Percentiles rank a stretch among this genome's conserved stretches.
Evolutionary conservation across 208 protist species (phyloP).

Genomic region (Trypanosomatidae sp.): DNA sequence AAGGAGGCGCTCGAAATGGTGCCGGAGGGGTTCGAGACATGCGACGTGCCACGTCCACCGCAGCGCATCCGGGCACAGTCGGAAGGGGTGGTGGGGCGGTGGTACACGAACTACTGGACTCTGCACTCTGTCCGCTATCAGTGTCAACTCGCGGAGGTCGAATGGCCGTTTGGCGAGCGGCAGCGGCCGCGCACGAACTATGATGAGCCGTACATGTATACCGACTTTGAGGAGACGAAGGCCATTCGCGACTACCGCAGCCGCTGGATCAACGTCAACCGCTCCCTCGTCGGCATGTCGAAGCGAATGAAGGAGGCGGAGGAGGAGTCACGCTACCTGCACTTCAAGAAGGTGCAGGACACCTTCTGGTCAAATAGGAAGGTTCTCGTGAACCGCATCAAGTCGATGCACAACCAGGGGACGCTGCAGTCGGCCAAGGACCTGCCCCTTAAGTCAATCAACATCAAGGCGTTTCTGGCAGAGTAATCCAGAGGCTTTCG

Average conservation of each 20-base stretch:
- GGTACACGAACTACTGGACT: constrained; percentile 94
- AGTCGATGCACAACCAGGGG: constrained; percentile 90
- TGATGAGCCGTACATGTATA: constrained; percentile 89
- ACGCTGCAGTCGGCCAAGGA: constrained; percentile 72
- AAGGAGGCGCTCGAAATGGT: constrained; percentile 73
- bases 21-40: constrained; percentile 73
- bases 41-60: constrained; percentile 83
- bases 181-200: constrained; percentile 82
- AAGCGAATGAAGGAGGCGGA: constrained; percentile 86
- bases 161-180: constrained; percentile 80
- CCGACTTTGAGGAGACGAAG: constrained; percentile 92
- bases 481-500: constrained; percentile 28
- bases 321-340: constrained; percentile 87
- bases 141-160: constrained; percentile 73
- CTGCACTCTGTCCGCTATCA: constrained; percentile 89
- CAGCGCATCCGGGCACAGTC: constrained; percentile 86
- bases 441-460: constrained; percentile 83
- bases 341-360: constrained; percentile 85
- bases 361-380: constrained; percentile 91
- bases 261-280: constrained; percentile 92
- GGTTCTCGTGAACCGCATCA: constrained; percentile 89
- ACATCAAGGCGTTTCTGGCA: constrained; percentile 84
- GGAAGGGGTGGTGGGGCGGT: constrained; percentile 86
- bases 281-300: constrained; percentile 89
- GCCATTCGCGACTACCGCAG: constrained; percentile 85